Evolutionary conservation across 306 rosid genomes (phyloP).

Genomic region (Malus sieversii): DNA sequence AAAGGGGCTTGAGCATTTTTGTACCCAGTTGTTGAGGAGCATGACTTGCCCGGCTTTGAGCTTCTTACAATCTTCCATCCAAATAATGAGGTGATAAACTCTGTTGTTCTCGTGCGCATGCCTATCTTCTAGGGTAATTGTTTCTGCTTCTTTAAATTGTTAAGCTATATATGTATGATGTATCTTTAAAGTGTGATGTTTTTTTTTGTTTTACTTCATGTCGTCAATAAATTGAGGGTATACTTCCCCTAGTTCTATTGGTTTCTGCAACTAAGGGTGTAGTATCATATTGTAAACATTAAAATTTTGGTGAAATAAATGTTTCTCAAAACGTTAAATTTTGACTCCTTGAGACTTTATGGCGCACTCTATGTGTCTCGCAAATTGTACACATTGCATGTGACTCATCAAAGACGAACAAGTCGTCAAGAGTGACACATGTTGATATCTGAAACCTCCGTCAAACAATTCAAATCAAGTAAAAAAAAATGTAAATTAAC

Average conservation of each 20-base stretch:
- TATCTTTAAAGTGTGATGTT: not conserved
- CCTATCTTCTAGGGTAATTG: slow-evolving; percentile 1
- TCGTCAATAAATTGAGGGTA: not conserved
- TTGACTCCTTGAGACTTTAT: too few species aligned
- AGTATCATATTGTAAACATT: not conserved
- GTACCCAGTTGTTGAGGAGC: slow-evolving; percentile 57
- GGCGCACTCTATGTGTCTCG: too few species aligned
- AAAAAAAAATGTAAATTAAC: too few species aligned
- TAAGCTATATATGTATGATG: not conserved
- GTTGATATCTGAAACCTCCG: too few species aligned
- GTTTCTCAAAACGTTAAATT: too few species aligned
- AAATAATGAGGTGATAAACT: slow-evolving; percentile 56
- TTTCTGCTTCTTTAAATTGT: too few species aligned
- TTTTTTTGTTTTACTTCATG: not conserved
- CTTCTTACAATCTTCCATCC: slow-evolving; percentile 60
- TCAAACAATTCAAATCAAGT: too few species aligned
- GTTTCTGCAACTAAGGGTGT: not conserved
- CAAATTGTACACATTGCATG: too few species aligned
- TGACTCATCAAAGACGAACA: too few species aligned
- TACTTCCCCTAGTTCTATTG: not conserved
- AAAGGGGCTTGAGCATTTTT: slow-evolving; percentile 68
- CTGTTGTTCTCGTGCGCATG: slow-evolving; percentile 57
- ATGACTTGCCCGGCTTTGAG: slow-evolving; percentile 45
- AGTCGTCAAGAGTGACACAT: too few species aligned
- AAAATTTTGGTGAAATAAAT: too few species aligned